phyloP scores from a whole-genome alignment of 2,329 filamentous ascomycete genomes.

The Aspergillus sp. region DNA sequence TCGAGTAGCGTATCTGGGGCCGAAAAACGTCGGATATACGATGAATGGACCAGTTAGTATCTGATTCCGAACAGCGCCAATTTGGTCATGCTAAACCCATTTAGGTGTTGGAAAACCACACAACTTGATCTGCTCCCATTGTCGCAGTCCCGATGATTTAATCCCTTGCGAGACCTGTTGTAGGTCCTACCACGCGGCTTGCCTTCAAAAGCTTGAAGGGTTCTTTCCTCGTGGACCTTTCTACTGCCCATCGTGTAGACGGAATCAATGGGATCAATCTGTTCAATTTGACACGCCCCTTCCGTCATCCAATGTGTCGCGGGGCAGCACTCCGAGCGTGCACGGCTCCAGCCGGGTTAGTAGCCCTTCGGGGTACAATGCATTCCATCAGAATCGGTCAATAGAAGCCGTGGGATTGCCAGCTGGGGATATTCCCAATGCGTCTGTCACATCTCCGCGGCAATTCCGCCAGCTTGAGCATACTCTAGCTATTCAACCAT shows the following conservation, averaged over 20 bases:
- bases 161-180: slow-evolving; percentile 31
- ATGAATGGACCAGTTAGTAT: slow-evolving; percentile 30
- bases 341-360: not conserved
- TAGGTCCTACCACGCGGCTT: slow-evolving; percentile 30
- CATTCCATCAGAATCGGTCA: not conserved
- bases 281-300: slow-evolving; percentile 10
- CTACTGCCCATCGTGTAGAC: slow-evolving; percentile 27
- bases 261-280: slow-evolving; percentile 22
- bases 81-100: slow-evolving; percentile 7
- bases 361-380: not conserved
- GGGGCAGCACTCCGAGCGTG: slow-evolving; percentile 10
- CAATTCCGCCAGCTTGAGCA: not conserved
- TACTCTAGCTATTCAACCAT: not conserved
- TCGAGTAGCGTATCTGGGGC: slow-evolving; percentile 9
- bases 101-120: slow-evolving; percentile 30
- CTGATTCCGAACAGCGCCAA: no score
- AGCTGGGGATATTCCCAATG: not conserved
- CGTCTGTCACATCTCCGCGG: not conserved
- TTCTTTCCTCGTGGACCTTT: slow-evolving; percentile 12
- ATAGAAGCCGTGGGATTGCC: not conserved
- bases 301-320: slow-evolving; percentile 11
- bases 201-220: slow-evolving; percentile 12
- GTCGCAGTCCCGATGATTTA: slow-evolving; percentile 25
- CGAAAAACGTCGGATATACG: slow-evolving; percentile 26
- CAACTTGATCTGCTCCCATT: slow-evolving; percentile 30